Evolutionary conservation across 257 asterid species (phyloP).

Genomic region (Orobanche coerulescens): DNA sequence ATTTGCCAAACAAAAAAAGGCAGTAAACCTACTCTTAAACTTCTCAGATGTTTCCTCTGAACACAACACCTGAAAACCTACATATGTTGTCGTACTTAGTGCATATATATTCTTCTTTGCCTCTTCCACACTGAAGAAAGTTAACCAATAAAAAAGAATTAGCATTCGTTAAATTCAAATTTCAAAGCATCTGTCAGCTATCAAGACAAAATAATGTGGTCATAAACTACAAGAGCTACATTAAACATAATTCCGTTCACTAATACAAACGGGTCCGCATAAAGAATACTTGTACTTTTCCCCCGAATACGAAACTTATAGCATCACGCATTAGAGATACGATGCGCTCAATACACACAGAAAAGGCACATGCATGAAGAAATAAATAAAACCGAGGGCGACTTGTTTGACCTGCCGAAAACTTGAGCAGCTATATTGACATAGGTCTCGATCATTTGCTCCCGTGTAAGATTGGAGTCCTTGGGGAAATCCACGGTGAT

Average conservation of each 20-base stretch:
- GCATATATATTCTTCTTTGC: conserved; percentile 93
- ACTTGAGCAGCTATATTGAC: conserved; percentile 71
- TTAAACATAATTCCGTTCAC: background rate
- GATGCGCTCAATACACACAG: background rate
- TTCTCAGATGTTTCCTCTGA: conserved; percentile 76
- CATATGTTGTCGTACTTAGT: conserved; percentile 72
- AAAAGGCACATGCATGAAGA: background rate
- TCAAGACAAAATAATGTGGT: too few species aligned
- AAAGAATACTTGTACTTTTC: background rate
- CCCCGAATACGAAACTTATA: background rate
- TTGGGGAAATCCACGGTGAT: conserved; percentile 73
- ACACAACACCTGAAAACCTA: conserved; percentile 85
- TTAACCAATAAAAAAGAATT: conserved; percentile 8
- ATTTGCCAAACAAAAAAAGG: conserved; percentile 7
- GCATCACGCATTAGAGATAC: background rate
- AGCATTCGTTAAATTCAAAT: too few species aligned
- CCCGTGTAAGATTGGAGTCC: conserved; percentile 40
- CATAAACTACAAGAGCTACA: background rate
- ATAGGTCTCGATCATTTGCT: conserved; percentile 67
- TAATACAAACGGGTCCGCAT: background rate
- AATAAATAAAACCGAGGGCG: background rate
- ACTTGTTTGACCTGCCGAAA: conserved; percentile 62
- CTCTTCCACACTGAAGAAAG: conserved; percentile 68
- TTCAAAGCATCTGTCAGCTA: too few species aligned
- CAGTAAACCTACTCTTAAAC: conserved; percentile 52